Evolutionary conservation across 1,284 basidiomycete genomes (phyloP).

Genomic region (Sporisorium reilianum): DNA sequence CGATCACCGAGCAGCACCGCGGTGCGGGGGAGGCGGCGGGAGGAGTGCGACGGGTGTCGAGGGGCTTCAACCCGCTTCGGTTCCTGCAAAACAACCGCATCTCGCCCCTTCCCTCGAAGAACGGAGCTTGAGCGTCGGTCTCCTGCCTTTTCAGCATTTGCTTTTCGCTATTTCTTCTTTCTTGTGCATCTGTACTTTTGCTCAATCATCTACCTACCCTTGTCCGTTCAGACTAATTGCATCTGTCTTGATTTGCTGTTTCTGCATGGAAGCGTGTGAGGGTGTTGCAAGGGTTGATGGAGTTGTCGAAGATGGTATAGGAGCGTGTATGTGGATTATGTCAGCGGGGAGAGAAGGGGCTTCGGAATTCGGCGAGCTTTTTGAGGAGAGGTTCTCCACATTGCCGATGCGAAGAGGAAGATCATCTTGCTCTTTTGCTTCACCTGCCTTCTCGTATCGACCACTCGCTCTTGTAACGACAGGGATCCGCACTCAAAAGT

Average conservation of each 20-base stretch:
- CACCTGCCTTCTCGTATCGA: no score
- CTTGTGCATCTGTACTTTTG: constrained; percentile 28
- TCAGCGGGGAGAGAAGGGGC: constrained; percentile 8
- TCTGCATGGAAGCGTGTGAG: background rate
- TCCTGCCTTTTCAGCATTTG: constrained; percentile 2
- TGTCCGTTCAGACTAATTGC: background rate
- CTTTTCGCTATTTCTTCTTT: background rate
- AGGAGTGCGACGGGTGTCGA: constrained; percentile 14
- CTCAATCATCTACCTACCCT: constrained; percentile 9
- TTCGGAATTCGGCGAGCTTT: constrained; percentile 20
- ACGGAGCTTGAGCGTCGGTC: constrained; percentile 8
- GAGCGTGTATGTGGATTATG: constrained; percentile 5
- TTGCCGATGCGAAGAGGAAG: background rate
- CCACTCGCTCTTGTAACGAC: no score
- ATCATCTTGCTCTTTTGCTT: background rate
- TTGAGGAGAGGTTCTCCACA: constrained; percentile 15
- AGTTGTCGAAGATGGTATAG: background rate
- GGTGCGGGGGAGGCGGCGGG: background rate
- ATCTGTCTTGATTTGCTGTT: constrained; percentile 4
- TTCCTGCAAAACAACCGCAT: constrained; percentile 49
- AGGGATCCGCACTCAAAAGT: no score
- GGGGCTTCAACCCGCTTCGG: constrained; percentile 32
- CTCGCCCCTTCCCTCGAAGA: constrained; percentile 40
- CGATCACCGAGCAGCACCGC: constrained; percentile 28
- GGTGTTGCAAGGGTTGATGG: background rate